A percentile compares a stretch with the other conserved stretches of the same genome.
Conservation (phyloP, 257 asterid species). For the Nicotiana otophora region DNA sequence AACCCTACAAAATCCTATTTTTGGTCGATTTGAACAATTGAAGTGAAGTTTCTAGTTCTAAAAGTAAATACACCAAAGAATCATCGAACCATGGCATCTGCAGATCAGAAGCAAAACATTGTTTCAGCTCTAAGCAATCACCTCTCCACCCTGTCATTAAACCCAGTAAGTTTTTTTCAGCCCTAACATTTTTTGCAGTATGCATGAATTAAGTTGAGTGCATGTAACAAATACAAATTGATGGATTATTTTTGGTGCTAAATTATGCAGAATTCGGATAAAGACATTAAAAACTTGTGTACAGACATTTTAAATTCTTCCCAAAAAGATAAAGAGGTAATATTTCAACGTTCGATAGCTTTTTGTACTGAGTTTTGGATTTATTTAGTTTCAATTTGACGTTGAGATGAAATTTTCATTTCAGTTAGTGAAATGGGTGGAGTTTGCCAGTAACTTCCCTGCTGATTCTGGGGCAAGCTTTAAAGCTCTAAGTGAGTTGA, state of each 20-base stretch:
- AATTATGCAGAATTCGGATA: conserved; percentile 41
- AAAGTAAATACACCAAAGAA: background rate
- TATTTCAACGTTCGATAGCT: background rate
- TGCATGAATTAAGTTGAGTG: background rate
- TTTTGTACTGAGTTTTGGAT: background rate
- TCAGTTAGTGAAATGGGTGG: conserved; percentile 62
- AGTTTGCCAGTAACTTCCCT: conserved; percentile 41
- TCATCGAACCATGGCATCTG: conserved; percentile 40
- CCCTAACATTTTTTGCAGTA: background rate
- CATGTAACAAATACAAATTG: background rate
- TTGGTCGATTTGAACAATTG: background rate
- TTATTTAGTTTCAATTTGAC: background rate
- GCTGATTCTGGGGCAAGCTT: conserved; percentile 24
- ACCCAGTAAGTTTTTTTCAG: conserved; percentile 33
- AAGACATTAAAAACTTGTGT: conserved; percentile 46
- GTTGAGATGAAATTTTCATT: conserved; percentile 15
- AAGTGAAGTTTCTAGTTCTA: background rate
- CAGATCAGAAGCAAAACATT: conserved; percentile 29
- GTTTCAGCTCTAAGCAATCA: conserved; percentile 52
- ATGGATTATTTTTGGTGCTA: background rate
- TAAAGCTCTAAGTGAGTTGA: conserved; percentile 49
- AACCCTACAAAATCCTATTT: conserved; percentile 15
- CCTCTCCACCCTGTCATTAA: conserved; percentile 40
- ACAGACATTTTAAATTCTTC: conserved; percentile 41
- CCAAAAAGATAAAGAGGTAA: conserved; percentile 45